A percentile compares a stretch with the other conserved stretches of the same genome.
Evolutionary conservation across 1,139 yeast genomes (phyloP).

Genomic region (Meyerozyma guilliermondii): DNA sequence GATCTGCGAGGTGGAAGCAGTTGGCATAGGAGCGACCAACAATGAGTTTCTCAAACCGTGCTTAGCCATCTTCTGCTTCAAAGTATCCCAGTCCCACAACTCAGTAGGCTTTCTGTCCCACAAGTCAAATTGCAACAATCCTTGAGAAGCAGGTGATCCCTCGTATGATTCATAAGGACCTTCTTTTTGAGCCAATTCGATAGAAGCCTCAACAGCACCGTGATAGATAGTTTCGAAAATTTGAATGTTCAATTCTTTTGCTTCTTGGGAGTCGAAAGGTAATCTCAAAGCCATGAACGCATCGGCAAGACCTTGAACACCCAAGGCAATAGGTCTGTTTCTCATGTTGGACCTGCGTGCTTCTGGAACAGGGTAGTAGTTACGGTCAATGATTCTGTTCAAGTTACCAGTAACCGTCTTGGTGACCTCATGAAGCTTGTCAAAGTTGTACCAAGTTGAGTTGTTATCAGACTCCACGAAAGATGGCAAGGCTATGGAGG

Average conservation of each 20-base stretch:
- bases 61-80: slow-evolving; percentile 55
- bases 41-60: slow-evolving; percentile 78
- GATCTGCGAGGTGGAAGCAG: slow-evolving; percentile 90
- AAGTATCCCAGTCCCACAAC: slow-evolving; percentile 64
- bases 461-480: slow-evolving; percentile 38
- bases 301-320: slow-evolving; percentile 90
- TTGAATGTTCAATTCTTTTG: slow-evolving; percentile 66
- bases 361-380: slow-evolving; percentile 70
- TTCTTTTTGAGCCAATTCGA: slow-evolving; percentile 60
- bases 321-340: slow-evolving; percentile 83
- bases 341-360: slow-evolving; percentile 66
- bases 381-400: slow-evolving; percentile 73
- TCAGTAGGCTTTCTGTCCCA: slow-evolving; percentile 75
- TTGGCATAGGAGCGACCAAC: slow-evolving; percentile 90
- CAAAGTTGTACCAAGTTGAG: slow-evolving; percentile 58
- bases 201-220: slow-evolving; percentile 76
- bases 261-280: slow-evolving; percentile 76
- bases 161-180: slow-evolving; percentile 67
- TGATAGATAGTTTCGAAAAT: slow-evolving; percentile 89
- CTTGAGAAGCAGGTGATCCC: slow-evolving; percentile 84
- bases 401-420: slow-evolving; percentile 73
- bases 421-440: slow-evolving; percentile 63
- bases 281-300: slow-evolving; percentile 70
- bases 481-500: slow-evolving; percentile 47
- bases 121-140: slow-evolving; percentile 71